Conservation (phyloP, 495 filamentous ascomycete species). For the Evansstolkia leycettana region DNA sequence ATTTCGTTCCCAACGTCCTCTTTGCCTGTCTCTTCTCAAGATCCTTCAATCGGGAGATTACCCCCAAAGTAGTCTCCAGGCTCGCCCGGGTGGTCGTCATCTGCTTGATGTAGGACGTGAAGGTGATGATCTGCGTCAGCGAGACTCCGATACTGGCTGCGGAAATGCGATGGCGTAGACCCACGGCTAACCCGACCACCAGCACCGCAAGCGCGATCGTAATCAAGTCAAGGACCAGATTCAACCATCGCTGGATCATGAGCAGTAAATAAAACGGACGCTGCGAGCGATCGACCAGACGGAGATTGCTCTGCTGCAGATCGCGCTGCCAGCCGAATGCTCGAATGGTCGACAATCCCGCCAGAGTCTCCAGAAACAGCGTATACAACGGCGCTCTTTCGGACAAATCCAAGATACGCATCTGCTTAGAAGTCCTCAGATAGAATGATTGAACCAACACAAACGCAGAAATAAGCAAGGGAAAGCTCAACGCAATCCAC, state of each 20-base stretch:
- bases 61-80: conserved; percentile 28
- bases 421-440: conserved; percentile 38
- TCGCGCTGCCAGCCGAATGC: conserved; percentile 31
- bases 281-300: conserved; percentile 38
- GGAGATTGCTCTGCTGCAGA: conserved; percentile 17
- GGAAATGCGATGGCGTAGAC: conserved; percentile 13
- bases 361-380: conserved; percentile 31
- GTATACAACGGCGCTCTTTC: conserved; percentile 36
- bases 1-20: too few species aligned
- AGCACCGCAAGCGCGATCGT: conserved; percentile 19
- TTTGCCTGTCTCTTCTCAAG: too few species aligned
- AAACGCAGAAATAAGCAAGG: conserved; percentile 18
- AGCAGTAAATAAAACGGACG: conserved; percentile 35
- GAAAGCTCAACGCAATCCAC: conserved; percentile 21
- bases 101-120: conserved; percentile 10
- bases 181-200: conserved; percentile 16
- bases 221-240: conserved; percentile 22
- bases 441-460: conserved; percentile 36
- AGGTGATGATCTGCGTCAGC: conserved; percentile 26
- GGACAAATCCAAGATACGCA: conserved; percentile 42
- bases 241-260: conserved; percentile 26
- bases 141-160: conserved; percentile 33
- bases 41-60: conserved; percentile 19
- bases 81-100: conserved; percentile 16
- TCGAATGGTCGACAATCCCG: conserved; percentile 26